These are phyloP conservation scores for Aspergillus hortae DNA, from an alignment of 2,329 filamentous ascomycete genomes.

Conservation along the genomic window DNA sequence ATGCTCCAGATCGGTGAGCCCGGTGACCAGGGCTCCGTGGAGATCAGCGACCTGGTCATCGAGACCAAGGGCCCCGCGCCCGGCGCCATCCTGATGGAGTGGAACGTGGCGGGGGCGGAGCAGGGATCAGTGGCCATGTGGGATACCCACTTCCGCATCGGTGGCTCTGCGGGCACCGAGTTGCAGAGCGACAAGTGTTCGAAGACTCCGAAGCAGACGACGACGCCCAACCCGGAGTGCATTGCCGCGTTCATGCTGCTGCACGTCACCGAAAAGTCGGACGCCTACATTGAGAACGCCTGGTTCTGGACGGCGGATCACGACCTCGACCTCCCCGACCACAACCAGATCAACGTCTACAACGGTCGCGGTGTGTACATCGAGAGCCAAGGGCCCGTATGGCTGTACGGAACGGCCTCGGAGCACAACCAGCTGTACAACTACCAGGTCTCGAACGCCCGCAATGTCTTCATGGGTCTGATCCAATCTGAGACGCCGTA, in stretches of 20 bases:
- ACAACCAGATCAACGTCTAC: constrained; percentile 70
- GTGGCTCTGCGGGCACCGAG: constrained; percentile 77
- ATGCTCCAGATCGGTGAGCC: constrained; percentile 78
- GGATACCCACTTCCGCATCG: constrained; percentile 94
- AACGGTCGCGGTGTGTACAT: constrained; percentile 81
- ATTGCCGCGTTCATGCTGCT: constrained; percentile 67
- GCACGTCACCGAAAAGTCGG: constrained; percentile 54
- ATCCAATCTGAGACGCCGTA: constrained; percentile 88
- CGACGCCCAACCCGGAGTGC: constrained; percentile 63
- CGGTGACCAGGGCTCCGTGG: constrained; percentile 74
- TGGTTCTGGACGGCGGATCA: constrained; percentile 93
- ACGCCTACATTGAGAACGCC: constrained; percentile 79
- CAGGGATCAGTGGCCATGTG: constrained; percentile 77
- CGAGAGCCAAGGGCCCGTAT: constrained; percentile 74
- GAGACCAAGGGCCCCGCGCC: constrained; percentile 78
- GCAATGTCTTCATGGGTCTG: constrained; percentile 74
- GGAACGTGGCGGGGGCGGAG: constrained; percentile 68
- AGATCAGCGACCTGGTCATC: constrained; percentile 85
- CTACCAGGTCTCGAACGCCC: constrained; percentile 76
- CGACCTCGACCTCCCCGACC: constrained; percentile 71
- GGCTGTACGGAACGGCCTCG: constrained; percentile 72
- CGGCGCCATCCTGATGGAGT: constrained; percentile 86
- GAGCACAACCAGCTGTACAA: constrained; percentile 66
- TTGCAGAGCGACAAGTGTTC: constrained; percentile 75
- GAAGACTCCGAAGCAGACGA: constrained; percentile 66